Evolutionary conservation across 768 basidiomycete species (phyloP).

Genomic region (Tephrocybe rancida): DNA sequence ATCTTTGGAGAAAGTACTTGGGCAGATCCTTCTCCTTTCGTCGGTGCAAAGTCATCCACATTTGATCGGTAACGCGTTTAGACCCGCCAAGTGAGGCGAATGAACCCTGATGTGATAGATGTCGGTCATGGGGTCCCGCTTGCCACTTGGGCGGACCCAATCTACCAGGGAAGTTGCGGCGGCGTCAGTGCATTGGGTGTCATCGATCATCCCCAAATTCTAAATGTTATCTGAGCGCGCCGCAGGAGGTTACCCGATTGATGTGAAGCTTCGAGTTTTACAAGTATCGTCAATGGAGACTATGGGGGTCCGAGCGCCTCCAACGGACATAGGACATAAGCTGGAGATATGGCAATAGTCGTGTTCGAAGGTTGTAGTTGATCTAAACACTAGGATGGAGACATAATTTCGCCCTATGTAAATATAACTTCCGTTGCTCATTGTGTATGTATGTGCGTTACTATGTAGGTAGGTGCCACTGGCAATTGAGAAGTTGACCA

Average conservation of each 20-base stretch:
- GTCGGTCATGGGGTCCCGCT: neutral
- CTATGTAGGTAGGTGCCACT: neutral
- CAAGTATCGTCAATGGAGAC: neutral
- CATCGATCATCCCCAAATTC: constrained; percentile 15
- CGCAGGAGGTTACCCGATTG: constrained; percentile 15
- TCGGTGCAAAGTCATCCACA: constrained; percentile 6
- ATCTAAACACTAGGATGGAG: constrained; percentile 5
- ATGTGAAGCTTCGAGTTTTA: constrained; percentile 9
- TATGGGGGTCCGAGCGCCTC: neutral
- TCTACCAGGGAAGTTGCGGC: neutral
- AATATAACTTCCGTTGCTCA: neutral
- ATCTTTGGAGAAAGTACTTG: constrained; percentile 4
- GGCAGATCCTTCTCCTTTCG: constrained; percentile 12
- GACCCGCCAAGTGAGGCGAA: neutral
- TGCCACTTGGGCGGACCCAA: neutral
- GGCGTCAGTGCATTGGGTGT: constrained; percentile 9
- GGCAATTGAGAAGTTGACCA: neutral
- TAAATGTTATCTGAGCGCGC: constrained; percentile 15
- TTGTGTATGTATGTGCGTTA: neutral
- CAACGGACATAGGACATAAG: constrained; percentile 19
- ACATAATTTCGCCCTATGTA: neutral
- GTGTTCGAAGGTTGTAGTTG: constrained; percentile 4
- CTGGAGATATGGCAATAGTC: constrained; percentile 10
- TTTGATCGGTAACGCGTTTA: constrained; percentile 13
- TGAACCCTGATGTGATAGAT: neutral